Base-by-base conservation (phyloP, 2,329 filamentous ascomycete species). In the Penicillium sp. region DNA sequence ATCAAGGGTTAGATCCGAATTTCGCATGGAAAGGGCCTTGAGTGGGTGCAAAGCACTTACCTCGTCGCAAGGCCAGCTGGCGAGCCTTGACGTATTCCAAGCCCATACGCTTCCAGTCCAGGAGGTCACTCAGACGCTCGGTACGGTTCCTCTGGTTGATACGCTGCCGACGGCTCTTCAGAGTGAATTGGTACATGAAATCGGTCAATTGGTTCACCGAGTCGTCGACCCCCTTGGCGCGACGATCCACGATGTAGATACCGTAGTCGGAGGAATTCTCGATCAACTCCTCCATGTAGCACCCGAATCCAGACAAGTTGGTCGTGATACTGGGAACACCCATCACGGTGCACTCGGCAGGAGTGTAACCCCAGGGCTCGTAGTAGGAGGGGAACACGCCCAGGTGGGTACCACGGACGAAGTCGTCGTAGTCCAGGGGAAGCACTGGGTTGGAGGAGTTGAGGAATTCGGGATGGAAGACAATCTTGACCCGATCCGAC, bases 101-200 rank as follows among this genome's bases (percentile, higher is more conserved):
- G 24, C 93, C 93, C 93, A 98, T 98, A 43, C 93, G 82, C 80
- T 97, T 97, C 93, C 93, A 98, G 73, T 98, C 93, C 36, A 98
- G 79, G 51, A 98, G 77, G 67, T 98, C 93, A 64, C 90, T 95
- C 46, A 98, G 76, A 41, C 93, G 83, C 76, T 98, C 93, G 0
- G 93, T 98, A 46, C 93, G 83, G 73, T 98, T 98, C 43, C 93
- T 83, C 75, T 97, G 93, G 78, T 98, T 98, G 79, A 98, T 98
- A 43, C 93, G 88, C 72, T 98, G 93, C 52, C 93, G 84, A 49
- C 90, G 86, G 70, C 88, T 95, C 82, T 98, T 98, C 66, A 80
- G 80, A 53, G 86, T 86, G 66, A 96, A 98, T 40, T 97, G 89
- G 66, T 84, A 93, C 91, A 98, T 97, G 75, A 82, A 87, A 24